Evolutionary conservation across 768 basidiomycete genomes (phyloP).

Genomic region (Tylopilus cervinicoccineus): DNA sequence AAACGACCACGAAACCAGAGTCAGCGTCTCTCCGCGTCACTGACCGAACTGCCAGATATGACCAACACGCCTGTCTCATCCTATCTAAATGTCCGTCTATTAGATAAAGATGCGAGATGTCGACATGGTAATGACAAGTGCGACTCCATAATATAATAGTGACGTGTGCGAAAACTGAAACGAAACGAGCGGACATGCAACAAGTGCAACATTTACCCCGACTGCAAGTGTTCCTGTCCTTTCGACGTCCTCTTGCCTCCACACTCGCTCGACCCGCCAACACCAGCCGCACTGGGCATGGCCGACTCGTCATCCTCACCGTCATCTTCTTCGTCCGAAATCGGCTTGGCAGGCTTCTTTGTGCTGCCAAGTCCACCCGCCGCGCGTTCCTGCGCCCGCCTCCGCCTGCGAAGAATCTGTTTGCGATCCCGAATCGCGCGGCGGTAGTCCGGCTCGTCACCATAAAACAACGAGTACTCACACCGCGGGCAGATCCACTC

Average conservation of each 20-base stretch:
- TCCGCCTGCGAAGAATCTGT: constrained; percentile 68
- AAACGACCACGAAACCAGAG: constrained; percentile 7
- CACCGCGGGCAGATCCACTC: constrained; percentile 96
- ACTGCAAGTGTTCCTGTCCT: constrained; percentile 18
- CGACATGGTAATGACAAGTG: constrained; percentile 21
- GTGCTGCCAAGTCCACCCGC: constrained; percentile 32
- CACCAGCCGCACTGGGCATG: background rate
- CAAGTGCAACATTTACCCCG: constrained; percentile 20
- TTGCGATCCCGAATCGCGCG: constrained; percentile 68
- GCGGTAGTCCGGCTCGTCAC: constrained; percentile 66
- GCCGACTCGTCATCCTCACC: constrained; percentile 14
- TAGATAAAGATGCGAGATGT: constrained; percentile 30
- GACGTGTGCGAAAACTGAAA: constrained; percentile 8
- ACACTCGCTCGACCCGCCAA: constrained; percentile 11
- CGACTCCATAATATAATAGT: constrained; percentile 25
- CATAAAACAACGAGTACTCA: constrained; percentile 90
- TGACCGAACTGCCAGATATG: constrained; percentile 22
- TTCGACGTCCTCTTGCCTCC: constrained; percentile 17
- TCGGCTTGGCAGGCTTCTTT: constrained; percentile 19
- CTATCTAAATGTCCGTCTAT: constrained; percentile 35
- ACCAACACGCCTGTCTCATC: constrained; percentile 20
- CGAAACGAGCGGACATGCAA: constrained; percentile 6
- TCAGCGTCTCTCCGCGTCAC: constrained; percentile 17
- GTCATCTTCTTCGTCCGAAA: constrained; percentile 25
- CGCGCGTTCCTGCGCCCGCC: constrained; percentile 68